Conservation (phyloP, 306 rosid genomes). For the Arachis hypogaea region DNA sequence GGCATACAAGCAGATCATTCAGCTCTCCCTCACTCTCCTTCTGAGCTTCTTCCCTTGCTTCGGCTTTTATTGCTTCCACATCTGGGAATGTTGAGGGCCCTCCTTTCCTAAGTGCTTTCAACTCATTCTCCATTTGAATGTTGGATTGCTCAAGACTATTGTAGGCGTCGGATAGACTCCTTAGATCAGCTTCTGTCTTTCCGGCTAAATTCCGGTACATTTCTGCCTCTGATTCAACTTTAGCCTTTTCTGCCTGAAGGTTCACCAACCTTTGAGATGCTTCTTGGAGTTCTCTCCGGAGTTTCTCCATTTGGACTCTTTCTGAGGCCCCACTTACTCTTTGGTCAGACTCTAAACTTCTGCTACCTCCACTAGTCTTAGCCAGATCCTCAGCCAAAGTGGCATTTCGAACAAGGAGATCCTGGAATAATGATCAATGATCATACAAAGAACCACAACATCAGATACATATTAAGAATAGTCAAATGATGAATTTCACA, state of each 20-base stretch:
- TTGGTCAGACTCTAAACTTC: conserved; percentile 55
- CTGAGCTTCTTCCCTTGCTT: conserved; percentile 96
- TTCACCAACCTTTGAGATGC: conserved; percentile 71
- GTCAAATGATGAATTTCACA: neutral
- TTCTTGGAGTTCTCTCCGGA: conserved; percentile 82
- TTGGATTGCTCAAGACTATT: conserved; percentile 93
- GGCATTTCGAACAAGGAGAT: conserved; percentile 80
- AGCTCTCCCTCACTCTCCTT: conserved; percentile 92
- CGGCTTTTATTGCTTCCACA: conserved; percentile 76
- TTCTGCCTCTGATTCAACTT: conserved; percentile 70
- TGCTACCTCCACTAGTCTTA: conserved; percentile 55
- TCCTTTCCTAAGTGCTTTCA: conserved; percentile 58
- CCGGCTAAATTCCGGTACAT: conserved; percentile 72
- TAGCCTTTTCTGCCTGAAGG: conserved; percentile 75
- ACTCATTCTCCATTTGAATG: conserved; percentile 75
- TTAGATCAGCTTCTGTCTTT: conserved; percentile 86
- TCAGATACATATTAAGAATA: conserved; percentile 21
- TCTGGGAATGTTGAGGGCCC: conserved; percentile 54
- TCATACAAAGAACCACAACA: conserved; percentile 20
- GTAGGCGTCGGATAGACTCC: conserved; percentile 92
- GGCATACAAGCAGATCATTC: conserved; percentile 92
- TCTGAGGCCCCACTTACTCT: conserved; percentile 66
- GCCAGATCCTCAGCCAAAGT: conserved; percentile 82
- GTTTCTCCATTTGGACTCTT: conserved; percentile 69
- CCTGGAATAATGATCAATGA: conserved; percentile 47